Evolutionary conservation across 2,329 filamentous ascomycete species (phyloP), one percentile per base, ranked within the genome.

Genomic region (Epichloe elymi): DNA sequence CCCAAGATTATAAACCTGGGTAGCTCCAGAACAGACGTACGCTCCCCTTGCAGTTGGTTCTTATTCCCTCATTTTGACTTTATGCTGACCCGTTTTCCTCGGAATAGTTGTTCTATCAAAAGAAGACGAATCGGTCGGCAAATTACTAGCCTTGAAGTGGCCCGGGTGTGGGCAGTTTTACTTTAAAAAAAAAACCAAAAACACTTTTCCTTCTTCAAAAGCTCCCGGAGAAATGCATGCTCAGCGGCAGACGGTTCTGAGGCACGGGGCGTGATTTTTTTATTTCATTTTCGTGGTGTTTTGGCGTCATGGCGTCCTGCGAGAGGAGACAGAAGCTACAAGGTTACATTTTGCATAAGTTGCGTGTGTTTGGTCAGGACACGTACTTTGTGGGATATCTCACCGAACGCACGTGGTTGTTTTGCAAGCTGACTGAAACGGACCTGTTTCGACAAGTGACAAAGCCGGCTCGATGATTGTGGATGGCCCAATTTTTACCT

Each of bases 1-100:
- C 93, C 93, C 50, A 98, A 98, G 80, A 98, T 98, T 70, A 97
- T 98, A 66, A 98, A 98, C 66, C 71, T 98, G 64, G 93, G 93
- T 41, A 95, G 87, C 74, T 93, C 86, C 53, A 82, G 93, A 71
- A 98, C 93, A 63, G 93, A 98, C 78, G 76, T 97, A 70, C 60
- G 76, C 73, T 55, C 51, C 36, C 15, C 20, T 20, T 12, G 19
- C n/a, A 37, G 15, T 44, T 46, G 23, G 8, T 20, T 12, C 6
- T 42, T 5, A 11, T 3, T 23, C n/a, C 3, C 15, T 33, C 5
- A 12, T 30, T n/a, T 33, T 39, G 44, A 10, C 7, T 20, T 8
- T 33, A 38, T 50, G 44, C 48, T 49, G 49, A 52, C 11, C 35
- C 5, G 26, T 45, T 51, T 36, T 54, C 46, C 40, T 8, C 5